A percentile compares a stretch with the other conserved stretches of the same genome.
Evolutionary conservation across 108 stramenopile genomes (phyloP).

Genomic region (Skeletonema potamos): DNA sequence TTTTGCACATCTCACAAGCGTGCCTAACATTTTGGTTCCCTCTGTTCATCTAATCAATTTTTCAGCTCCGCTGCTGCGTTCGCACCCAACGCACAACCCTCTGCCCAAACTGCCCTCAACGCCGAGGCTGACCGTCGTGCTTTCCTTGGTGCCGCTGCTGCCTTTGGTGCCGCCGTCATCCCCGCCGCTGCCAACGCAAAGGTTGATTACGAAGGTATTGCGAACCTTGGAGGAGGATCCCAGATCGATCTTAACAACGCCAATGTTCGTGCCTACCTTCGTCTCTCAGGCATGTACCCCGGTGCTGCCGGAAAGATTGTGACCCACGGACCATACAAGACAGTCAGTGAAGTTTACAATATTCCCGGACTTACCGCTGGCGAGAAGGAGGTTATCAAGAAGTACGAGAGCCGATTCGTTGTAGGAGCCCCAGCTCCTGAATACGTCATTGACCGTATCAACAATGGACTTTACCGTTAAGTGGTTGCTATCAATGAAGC

Average conservation of each 20-base stretch:
- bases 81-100: constrained; percentile 55
- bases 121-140: constrained; percentile 79
- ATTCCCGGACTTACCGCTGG: constrained; percentile 85
- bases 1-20: not conserved
- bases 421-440: constrained; percentile 75
- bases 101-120: constrained; percentile 62
- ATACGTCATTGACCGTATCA: constrained; percentile 92
- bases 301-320: constrained; percentile 94
- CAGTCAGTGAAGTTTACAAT: constrained; percentile 92
- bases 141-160: constrained; percentile 69
- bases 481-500: not conserved
- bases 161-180: constrained; percentile 68
- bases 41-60: not conserved
- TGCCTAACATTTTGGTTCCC: not conserved
- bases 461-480: constrained; percentile 97
- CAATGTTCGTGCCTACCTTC: constrained; percentile 96
- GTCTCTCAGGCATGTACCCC: constrained; percentile 97
- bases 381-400: constrained; percentile 96
- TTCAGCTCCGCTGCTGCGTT: constrained; percentile 83
- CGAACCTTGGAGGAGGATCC: constrained; percentile 75
- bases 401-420: constrained; percentile 93
- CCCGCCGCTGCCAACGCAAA: constrained; percentile 78
- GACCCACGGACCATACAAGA: constrained; percentile 94
- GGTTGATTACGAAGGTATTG: constrained; percentile 82
- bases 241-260: constrained; percentile 96